Conservation (phyloP, 2,329 filamentous ascomycete species). For the Cladosporium halotolerans region DNA sequence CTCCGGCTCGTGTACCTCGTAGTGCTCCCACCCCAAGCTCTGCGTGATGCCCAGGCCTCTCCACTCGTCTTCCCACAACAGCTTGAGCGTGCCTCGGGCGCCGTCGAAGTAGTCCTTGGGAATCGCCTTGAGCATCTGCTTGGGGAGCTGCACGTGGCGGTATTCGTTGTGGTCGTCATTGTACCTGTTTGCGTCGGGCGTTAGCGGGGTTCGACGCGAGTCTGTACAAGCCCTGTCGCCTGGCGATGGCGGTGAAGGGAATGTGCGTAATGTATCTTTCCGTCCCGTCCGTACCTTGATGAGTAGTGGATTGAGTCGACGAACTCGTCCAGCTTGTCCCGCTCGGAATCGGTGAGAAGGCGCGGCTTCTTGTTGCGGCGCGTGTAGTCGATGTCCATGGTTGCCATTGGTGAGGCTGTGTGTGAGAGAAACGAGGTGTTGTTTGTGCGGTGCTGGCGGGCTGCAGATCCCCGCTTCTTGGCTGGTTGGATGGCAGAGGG, state of each 20-base stretch:
- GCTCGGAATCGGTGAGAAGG: conserved; percentile 72
- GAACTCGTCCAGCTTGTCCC: conserved; percentile 80
- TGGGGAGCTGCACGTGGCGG: conserved; percentile 93
- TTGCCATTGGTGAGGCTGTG: conserved; percentile 1
- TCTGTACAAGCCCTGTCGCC: background rate
- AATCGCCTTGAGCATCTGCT: conserved; percentile 96
- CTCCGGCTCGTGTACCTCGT: conserved; percentile 97
- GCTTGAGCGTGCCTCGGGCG: conserved; percentile 83
- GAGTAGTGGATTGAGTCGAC: conserved; percentile 95
- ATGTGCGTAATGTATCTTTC: background rate
- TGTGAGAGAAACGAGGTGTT: background rate
- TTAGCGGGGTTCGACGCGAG: background rate
- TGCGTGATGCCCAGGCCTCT: conserved; percentile 94
- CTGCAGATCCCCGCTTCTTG: background rate
- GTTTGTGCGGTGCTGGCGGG: background rate
- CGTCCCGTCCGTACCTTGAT: conserved; percentile 56
- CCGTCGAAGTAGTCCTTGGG: conserved; percentile 91
- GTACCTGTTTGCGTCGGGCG: conserved; percentile 55
- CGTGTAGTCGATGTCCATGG: conserved; percentile 66
- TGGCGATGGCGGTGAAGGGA: background rate
- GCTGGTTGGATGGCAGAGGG: background rate
- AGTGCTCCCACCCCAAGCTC: conserved; percentile 99
- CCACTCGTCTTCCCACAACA: conserved; percentile 99
- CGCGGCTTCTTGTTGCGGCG: conserved; percentile 84
- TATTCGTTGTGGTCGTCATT: conserved; percentile 92